phyloP scores from a whole-genome alignment of 2,329 filamentous ascomycete genomes.

The Colletotrichum sp. region DNA sequence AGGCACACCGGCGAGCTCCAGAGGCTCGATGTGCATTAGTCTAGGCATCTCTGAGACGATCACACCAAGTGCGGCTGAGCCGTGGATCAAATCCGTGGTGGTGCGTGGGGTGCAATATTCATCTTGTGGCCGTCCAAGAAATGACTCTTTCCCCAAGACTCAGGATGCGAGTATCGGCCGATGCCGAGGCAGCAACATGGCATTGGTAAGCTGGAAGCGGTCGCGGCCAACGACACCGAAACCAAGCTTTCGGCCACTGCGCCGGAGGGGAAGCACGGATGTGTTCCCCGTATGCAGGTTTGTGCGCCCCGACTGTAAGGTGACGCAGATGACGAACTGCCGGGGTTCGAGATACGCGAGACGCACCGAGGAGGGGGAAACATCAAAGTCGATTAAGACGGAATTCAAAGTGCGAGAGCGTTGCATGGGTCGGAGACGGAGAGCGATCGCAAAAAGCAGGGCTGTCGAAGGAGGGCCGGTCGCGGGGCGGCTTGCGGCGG shows the following conservation, averaged over 20 bases:
- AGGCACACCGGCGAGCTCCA: background rate
- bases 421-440: background rate
- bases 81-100: background rate
- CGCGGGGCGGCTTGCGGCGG: constrained; percentile 19
- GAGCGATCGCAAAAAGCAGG: constrained; percentile 3
- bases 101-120: background rate
- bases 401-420: background rate
- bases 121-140: background rate
- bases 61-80: constrained; percentile 12
- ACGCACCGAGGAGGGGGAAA: background rate
- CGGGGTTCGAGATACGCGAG: background rate
- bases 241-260: constrained; percentile 3
- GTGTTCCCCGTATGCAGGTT: constrained; percentile 9
- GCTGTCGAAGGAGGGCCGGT: constrained; percentile 14
- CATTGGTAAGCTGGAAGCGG: background rate
- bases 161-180: background rate
- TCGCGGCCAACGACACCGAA: constrained; percentile 4
- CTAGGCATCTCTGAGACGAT: background rate
- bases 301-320: constrained; percentile 5
- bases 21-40: background rate
- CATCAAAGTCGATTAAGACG: background rate
- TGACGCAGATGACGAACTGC: background rate
- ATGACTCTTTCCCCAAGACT: background rate
- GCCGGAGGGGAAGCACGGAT: background rate
- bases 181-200: background rate